These are phyloP conservation scores for Kodamaea fukazawae DNA, from an alignment of 805 yeast genomes.

Conservation along the genomic window DNA sequence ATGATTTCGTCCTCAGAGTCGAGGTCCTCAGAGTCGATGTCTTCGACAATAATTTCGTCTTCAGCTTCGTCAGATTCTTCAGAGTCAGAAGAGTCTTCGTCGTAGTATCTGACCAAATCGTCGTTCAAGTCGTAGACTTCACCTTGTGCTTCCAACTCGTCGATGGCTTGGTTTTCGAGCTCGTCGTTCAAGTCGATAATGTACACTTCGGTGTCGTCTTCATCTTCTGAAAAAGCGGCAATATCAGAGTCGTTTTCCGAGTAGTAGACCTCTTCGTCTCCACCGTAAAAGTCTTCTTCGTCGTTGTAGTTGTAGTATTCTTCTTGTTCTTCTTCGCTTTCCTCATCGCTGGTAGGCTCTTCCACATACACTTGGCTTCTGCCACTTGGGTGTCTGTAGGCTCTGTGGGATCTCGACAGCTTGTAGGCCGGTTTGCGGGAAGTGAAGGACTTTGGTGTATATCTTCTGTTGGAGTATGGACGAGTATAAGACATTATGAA, in stretches of 20 bases:
- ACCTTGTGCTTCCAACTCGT: slow-evolving; percentile 22
- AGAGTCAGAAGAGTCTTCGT: slow-evolving; percentile 12
- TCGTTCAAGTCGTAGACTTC: slow-evolving; percentile 23
- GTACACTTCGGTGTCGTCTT: slow-evolving; percentile 17
- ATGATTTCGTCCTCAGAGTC: slow-evolving; percentile 10
- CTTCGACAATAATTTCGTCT: too few species aligned
- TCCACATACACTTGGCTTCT: slow-evolving; percentile 34
- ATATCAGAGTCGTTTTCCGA: slow-evolving; percentile 15
- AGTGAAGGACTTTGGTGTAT: slow-evolving; percentile 20
- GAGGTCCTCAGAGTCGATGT: slow-evolving; percentile 7
- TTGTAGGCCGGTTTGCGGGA: slow-evolving; percentile 11
- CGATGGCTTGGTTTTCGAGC: slow-evolving; percentile 29
- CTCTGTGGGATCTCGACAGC: slow-evolving; percentile 9
- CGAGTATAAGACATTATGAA: slow-evolving; percentile 1
- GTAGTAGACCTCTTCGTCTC: slow-evolving; percentile 18
- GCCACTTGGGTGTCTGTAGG: slow-evolving; percentile 19
- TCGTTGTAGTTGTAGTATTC: slow-evolving; percentile 23
- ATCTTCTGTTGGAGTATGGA: slow-evolving; percentile 11
- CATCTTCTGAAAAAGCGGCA: slow-evolving; percentile 22
- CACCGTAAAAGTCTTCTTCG: slow-evolving; percentile 16
- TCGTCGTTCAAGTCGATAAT: slow-evolving; percentile 33
- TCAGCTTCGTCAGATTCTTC: slow-evolving; percentile 10
- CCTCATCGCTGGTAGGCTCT: slow-evolving; percentile 41
- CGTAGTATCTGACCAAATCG: slow-evolving; percentile 24
- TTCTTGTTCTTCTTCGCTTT: slow-evolving; percentile 20